Evolutionary conservation across 2,329 filamentous ascomycete genomes (phyloP).

Genomic region (Stylonectria norvegica): DNA sequence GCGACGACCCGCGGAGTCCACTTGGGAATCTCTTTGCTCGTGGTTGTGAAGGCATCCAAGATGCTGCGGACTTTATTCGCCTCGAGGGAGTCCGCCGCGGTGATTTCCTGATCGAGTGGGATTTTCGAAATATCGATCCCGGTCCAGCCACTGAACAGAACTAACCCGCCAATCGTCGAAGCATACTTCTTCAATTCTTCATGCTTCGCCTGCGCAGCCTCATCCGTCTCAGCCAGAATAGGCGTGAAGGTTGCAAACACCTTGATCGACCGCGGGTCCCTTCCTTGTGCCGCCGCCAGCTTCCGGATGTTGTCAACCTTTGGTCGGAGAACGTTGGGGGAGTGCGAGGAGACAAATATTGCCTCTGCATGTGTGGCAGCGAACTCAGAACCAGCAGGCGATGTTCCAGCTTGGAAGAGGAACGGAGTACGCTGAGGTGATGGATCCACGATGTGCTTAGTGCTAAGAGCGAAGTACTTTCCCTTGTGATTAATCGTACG

Average conservation of each 20-base stretch:
- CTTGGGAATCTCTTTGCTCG: slow-evolving; percentile 40
- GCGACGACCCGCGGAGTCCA: slow-evolving; percentile 45
- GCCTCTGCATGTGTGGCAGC: slow-evolving; percentile 57
- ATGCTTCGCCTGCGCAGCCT: slow-evolving; percentile 52
- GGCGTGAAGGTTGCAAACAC: slow-evolving; percentile 52
- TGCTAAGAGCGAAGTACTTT: slow-evolving; percentile 37
- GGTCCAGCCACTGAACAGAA: slow-evolving; percentile 56
- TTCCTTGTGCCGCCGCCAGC: slow-evolving; percentile 47
- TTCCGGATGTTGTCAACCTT: slow-evolving; percentile 52
- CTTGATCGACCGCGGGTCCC: slow-evolving; percentile 55
- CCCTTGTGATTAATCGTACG: not conserved
- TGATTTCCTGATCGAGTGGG: slow-evolving; percentile 56
- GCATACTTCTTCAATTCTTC: slow-evolving; percentile 50
- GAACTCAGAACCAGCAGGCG: slow-evolving; percentile 53
- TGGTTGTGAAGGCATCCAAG: slow-evolving; percentile 46
- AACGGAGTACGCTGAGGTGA: slow-evolving; percentile 56
- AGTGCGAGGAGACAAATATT: slow-evolving; percentile 57
- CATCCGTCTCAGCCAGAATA: slow-evolving; percentile 47
- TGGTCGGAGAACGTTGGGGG: slow-evolving; percentile 44
- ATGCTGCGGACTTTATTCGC: slow-evolving; percentile 49
- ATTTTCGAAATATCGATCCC: slow-evolving; percentile 58
- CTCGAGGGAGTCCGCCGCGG: slow-evolving; percentile 51
- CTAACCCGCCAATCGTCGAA: slow-evolving; percentile 51
- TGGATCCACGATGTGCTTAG: slow-evolving; percentile 48
- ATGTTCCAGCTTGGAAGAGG: slow-evolving; percentile 58